Conservation (phyloP, 2,329 filamentous ascomycete genomes). For the Alternaria novae-zelandiae region DNA sequence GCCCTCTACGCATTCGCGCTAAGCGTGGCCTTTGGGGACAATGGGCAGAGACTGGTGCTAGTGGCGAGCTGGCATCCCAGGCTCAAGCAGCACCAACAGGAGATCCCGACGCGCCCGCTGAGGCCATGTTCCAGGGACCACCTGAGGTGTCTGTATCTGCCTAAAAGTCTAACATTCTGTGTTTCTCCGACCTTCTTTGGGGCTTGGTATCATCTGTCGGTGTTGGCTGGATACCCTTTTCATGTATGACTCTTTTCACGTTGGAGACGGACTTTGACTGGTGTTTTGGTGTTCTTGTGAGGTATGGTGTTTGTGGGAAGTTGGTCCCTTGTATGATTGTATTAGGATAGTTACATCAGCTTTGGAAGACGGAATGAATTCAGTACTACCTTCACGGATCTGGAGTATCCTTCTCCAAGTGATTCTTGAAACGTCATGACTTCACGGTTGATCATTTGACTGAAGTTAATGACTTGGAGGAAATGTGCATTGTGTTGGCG, state of each 20-base stretch:
- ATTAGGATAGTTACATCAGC: conserved; percentile 20
- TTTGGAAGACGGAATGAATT: conserved; percentile 4
- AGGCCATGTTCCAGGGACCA: conserved; percentile 28
- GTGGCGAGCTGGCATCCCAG: conserved; percentile 34
- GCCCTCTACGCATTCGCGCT: conserved; percentile 80
- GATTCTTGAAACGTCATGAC: not conserved
- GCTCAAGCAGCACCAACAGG: conserved; percentile 24
- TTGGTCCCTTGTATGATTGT: conserved; percentile 6
- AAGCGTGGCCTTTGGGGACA: conserved; percentile 97
- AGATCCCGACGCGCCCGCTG: conserved; percentile 25
- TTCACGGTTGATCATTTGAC: not conserved
- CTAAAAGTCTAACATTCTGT: conserved; percentile 22
- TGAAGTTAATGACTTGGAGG: not conserved
- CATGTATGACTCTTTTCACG: conserved; percentile 22
- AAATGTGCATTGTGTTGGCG: not conserved
- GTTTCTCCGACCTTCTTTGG: conserved; percentile 9
- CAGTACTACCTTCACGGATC: not conserved
- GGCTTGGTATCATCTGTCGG: conserved; percentile 28
- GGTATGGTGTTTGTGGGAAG: conserved; percentile 7
- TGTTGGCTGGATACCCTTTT: conserved; percentile 45
- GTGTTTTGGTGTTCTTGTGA: conserved; percentile 25
- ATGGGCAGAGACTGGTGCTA: conserved; percentile 76
- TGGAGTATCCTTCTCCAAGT: not conserved
- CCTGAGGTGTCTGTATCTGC: conserved; percentile 30
- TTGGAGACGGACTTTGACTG: conserved; percentile 15